phyloP scores from a whole-genome alignment of 257 asterid species.

The Solanum clarkiae region DNA sequence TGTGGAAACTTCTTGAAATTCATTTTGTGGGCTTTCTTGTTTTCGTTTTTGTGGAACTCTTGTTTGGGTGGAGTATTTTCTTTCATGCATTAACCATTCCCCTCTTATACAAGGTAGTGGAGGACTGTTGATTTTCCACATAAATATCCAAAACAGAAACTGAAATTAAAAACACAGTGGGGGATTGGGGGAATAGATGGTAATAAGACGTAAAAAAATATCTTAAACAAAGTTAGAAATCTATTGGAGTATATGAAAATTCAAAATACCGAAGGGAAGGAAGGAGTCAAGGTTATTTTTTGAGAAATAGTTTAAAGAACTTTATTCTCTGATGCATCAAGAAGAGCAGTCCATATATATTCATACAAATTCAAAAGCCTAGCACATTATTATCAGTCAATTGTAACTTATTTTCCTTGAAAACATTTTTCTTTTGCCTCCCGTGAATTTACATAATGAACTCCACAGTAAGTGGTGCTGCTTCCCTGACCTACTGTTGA shows the following conservation, averaged over 20 bases:
- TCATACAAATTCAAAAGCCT: background rate
- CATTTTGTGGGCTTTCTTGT: background rate
- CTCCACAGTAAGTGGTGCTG: background rate
- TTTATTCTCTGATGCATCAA: background rate
- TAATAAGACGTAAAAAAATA: background rate
- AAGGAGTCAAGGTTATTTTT: background rate
- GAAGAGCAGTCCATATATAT: background rate
- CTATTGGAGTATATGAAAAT: background rate
- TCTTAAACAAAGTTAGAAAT: background rate
- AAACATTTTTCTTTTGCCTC: background rate
- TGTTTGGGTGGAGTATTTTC: background rate
- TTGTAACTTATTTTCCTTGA: background rate
- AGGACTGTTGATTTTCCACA: background rate
- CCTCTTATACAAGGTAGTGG: background rate
- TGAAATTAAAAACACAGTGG: background rate
- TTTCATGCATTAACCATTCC: background rate
- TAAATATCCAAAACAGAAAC: background rate
- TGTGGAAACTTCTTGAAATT: background rate
- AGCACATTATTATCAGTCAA: background rate
- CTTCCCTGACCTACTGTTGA: background rate
- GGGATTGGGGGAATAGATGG: background rate
- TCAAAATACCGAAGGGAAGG: background rate
- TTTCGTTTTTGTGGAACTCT: background rate
- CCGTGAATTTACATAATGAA: background rate
- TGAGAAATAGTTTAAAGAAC: background rate